phyloP scores from a whole-genome alignment of 345 rosid genomes.

The Trapa incisa region DNA sequence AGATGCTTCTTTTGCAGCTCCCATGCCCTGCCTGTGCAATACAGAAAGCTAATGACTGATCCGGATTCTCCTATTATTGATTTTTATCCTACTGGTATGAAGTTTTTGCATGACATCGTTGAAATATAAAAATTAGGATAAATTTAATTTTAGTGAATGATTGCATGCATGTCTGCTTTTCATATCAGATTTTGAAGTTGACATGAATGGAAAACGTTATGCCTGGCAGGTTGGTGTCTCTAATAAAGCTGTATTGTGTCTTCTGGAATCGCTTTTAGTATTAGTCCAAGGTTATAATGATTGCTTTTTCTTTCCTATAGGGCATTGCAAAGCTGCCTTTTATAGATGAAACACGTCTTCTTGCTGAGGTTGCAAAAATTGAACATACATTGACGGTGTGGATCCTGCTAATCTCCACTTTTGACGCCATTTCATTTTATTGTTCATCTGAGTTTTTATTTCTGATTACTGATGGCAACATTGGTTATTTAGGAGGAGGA shows the following conservation, averaged over 20 bases:
- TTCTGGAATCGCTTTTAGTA: not conserved
- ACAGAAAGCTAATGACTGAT: slow-evolving; percentile 76
- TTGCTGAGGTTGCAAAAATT: slow-evolving; percentile 46
- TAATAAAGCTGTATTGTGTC: not conserved
- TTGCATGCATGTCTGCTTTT: not conserved
- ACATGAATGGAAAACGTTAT: slow-evolving; percentile 88
- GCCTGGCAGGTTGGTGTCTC: slow-evolving; percentile 64
- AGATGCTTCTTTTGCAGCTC: slow-evolving; percentile 36
- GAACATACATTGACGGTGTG: slow-evolving; percentile 68
- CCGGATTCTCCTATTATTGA: slow-evolving; percentile 71
- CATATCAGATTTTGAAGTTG: slow-evolving; percentile 66
- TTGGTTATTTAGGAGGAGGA: slow-evolving; percentile 52
- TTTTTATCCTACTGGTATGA: slow-evolving; percentile 72
- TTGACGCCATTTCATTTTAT: not conserved
- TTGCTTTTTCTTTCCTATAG: slow-evolving; percentile 21
- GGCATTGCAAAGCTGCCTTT: slow-evolving; percentile 86
- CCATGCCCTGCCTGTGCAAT: slow-evolving; percentile 83
- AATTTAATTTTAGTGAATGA: not conserved
- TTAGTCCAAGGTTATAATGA: slow-evolving; percentile 2
- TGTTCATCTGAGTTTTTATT: not conserved
- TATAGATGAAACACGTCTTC: slow-evolving; percentile 79
- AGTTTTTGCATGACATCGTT: not conserved
- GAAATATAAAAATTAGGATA: not conserved
- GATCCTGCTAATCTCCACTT: not conserved
- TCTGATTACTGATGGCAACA: not conserved